Evolutionary conservation across 805 yeast genomes (phyloP), one percentile per base, ranked within the genome.

Genomic region (Candida verbasci): DNA sequence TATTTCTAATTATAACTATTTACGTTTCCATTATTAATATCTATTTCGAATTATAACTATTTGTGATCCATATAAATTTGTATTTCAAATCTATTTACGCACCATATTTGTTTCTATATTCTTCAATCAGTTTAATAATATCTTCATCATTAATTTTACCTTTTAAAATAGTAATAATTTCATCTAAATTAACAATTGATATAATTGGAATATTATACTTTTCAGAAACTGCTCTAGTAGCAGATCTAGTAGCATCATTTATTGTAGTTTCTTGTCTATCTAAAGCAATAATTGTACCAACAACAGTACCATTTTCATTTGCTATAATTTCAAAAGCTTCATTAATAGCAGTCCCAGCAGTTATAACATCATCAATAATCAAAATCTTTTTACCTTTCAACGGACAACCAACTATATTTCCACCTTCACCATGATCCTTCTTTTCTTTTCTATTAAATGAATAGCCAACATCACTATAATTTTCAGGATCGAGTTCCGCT

Each of bases 371-470:
- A 60, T 93, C 98, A 43, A 91, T 87, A 51, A 93, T 86, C 51
- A 93, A 67, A 17, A 91, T 77, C 42, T 73, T 73, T 60, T 89
- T 83, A 33, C 75, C 84, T 42, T 73, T 72, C 50, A 91, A 73
- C 5, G 77, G 61, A 31, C 84, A 78, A 24, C 98, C 98, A 28
- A 93, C 97, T 49, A 91, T 85, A 39, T 76, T 76, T 10, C 98
- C 98, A 48, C 97, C 98, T 67, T 91, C 98, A 39, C 98, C 98
- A 56, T 91, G 98, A 56, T 89, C 96, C 65, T 91, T 91, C 70
- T 84, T 83, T 62, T 88, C 96, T 66, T 91, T 93, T 62, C 98
- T 80, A 72, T 91, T 91, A 72, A 87, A 91, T n/a, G 97, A 80
- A 59, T 89, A 93, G 31, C 86, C 87, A 33, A 86, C 68, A 42